Evolutionary conservation across 352 stramenopile genomes (phyloP), one percentile per base, ranked within the genome.

Genomic region (Pilasporangium apinafurcum): DNA sequence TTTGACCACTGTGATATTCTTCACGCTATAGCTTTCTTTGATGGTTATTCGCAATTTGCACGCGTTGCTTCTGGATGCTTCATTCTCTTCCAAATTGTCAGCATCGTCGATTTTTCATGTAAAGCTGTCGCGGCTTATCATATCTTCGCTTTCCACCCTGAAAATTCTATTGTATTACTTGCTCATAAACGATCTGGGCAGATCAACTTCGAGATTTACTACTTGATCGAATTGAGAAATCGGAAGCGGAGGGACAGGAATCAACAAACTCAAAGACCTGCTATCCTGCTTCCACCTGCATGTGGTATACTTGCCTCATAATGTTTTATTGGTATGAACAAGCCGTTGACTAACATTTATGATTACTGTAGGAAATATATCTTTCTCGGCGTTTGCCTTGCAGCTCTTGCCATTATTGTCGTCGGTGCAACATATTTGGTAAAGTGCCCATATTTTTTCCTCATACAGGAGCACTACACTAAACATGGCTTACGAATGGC

Each of bases 61-160:
- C 53, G 71, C 8, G 64, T 88, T 2, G 46, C 67, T 2, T 91
- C 78, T 1, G 63, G 69, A 0, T 59, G 80, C 39, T 92, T 89
- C 61, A 84, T 88, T 31, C 63, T 89, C 22, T 86, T 92, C 37
- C 74, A 86, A 52, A 82, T 92, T 36, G 57, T 84, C 38, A 83
- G 68, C 45, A 86, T 91, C 54, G 64, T 88, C 49, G 80, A 78
- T 43, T 70, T 76, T 17, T 78, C 73, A 26, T 88, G 78, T 87
- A 37, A 34, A 1, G 12, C 2, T 22, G 10, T 14, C 17, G 22
- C 16, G 2, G 18, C n/a, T 5, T 26, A 16, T 40, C 20, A 21
- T 22, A 22, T 9, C 24, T 26, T 5, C 35, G 35, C 8, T 28
- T 26, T 30, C 14, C 25, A 18, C 35, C 21, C 12, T 16, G 20